Base-by-base conservation (phyloP, 1,284 basidiomycete species). In the Cystobasidium sp. region DNA sequence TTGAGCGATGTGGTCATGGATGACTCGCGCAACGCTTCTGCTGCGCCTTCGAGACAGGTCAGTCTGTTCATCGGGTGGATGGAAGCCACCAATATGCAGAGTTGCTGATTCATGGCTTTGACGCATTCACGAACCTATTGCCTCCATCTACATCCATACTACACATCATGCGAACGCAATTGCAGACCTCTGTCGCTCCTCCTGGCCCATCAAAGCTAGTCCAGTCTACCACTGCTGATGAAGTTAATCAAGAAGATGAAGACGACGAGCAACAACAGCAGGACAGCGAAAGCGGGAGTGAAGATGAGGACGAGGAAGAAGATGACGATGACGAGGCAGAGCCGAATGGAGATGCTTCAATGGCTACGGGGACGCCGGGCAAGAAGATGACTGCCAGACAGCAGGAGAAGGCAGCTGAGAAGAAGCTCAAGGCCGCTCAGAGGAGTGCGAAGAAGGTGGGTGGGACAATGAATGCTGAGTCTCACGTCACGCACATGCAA, bases 1-100 rank as follows among this genome's bases (percentile, higher is more conserved):
- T 62, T 75, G n/a, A 71, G 68, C 56, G 74, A 75, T 53, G 68
- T 75, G 18, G 74, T 74, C 41, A 68, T 75, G 68, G 74, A 71
- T 44, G 70, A 73, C 31, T 65, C 68, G 43, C 49, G 61, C 44
- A 67, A 55, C 20, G 46, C 46, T 3, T 74, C 71, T 20, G 46
- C 49, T 31, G 68, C 63, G 37, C 49, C 53, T 24, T 74, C 72
- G 4, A 20, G 72, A 44, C 72, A 74, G 65, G 72, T 68, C 22
- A 61, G 72, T 68, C 24, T 12, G 3, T n/a, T 7, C 10, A 6
- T 16, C 41, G 9, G 3, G 8, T 18, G 31, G 41, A 41, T 18
- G 39, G 31, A 31, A 31, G 31, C 31, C 31, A 31, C 64, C 18
- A 20, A 24, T 18, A 18, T 41, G 64, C 64, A 24, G 37, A 18